phyloP scores from a whole-genome alignment of 2,329 filamentous ascomycete species.

The Parafenestella ontariensis region DNA sequence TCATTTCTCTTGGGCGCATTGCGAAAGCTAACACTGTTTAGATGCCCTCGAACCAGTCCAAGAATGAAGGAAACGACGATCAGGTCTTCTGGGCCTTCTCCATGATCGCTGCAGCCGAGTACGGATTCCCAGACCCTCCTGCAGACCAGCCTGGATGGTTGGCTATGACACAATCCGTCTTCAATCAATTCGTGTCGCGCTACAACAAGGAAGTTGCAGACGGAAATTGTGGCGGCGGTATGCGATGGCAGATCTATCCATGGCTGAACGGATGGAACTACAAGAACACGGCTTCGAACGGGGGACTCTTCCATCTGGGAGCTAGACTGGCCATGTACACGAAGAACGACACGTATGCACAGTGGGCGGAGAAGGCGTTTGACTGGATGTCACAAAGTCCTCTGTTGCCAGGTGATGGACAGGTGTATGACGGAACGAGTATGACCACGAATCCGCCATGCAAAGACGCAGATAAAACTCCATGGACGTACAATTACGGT shows the following conservation, averaged over 20 bases:
- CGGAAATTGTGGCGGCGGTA: conserved; percentile 41
- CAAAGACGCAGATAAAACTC: conserved; percentile 35
- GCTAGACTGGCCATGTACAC: conserved; percentile 49
- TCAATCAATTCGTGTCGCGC: conserved; percentile 47
- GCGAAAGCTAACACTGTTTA: conserved; percentile 11
- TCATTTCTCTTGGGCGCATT: no score
- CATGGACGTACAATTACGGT: conserved; percentile 50
- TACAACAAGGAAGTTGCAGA: conserved; percentile 37
- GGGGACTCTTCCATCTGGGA: conserved; percentile 49
- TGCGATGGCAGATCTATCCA: conserved; percentile 48
- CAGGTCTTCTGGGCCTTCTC: conserved; percentile 66
- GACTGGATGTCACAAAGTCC: conserved; percentile 44
- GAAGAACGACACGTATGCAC: conserved; percentile 45
- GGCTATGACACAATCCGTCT: conserved; percentile 51
- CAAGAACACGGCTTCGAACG: conserved; percentile 50
- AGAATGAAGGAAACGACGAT: conserved; percentile 62
- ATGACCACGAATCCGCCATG: conserved; percentile 30
- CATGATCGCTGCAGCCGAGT: conserved; percentile 64
- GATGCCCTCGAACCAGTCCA: conserved; percentile 47
- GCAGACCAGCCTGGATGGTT: conserved; percentile 52
- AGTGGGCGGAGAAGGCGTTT: conserved; percentile 45
- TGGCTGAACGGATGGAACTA: conserved; percentile 47
- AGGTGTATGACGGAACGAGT: conserved; percentile 39
- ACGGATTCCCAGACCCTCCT: conserved; percentile 53
- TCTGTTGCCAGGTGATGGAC: conserved; percentile 31